phyloP scores from a whole-genome alignment of 1,284 basidiomycete species.

The Ceratorhiza oryzae-sativae region DNA sequence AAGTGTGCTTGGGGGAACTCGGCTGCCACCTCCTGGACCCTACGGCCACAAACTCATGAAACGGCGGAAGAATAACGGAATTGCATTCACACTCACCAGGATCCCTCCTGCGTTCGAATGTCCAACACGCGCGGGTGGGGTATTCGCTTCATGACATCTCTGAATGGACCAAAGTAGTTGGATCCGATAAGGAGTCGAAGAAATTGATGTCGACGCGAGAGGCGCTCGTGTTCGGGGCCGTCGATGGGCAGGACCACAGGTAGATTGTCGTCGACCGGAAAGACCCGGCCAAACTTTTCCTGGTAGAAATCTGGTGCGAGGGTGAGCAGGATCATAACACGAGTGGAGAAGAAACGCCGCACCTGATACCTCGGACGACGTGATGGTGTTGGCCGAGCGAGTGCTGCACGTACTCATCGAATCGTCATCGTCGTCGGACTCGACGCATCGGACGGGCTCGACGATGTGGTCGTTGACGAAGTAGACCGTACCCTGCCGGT shows the following conservation, averaged over 20 bases:
- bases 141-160: background rate
- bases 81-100: background rate
- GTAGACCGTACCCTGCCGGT: slow-evolving; percentile 32
- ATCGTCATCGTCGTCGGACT: slow-evolving; percentile 16
- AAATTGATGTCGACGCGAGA: background rate
- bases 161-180: slow-evolving; percentile 24
- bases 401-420: slow-evolving; percentile 17
- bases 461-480: slow-evolving; percentile 16
- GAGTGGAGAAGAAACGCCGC: background rate
- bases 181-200: slow-evolving; percentile 19
- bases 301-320: slow-evolving; percentile 22
- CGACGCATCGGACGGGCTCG: slow-evolving; percentile 10
- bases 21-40: slow-evolving; percentile 27
- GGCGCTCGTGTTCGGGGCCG: slow-evolving; percentile 20
- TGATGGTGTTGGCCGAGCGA: slow-evolving; percentile 12
- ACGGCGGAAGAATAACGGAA: background rate
- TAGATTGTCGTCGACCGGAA: slow-evolving; percentile 23
- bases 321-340: background rate
- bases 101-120: slow-evolving; percentile 7
- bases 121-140: slow-evolving; percentile 21
- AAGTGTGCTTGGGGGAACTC: slow-evolving; percentile 24
- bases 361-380: slow-evolving; percentile 30
- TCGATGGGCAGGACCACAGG: slow-evolving; percentile 14
- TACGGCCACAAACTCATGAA: background rate
- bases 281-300: slow-evolving; percentile 16